phyloP scores from a whole-genome alignment of 2,329 filamentous ascomycete genomes.

The Biscogniauxia marginata region DNA sequence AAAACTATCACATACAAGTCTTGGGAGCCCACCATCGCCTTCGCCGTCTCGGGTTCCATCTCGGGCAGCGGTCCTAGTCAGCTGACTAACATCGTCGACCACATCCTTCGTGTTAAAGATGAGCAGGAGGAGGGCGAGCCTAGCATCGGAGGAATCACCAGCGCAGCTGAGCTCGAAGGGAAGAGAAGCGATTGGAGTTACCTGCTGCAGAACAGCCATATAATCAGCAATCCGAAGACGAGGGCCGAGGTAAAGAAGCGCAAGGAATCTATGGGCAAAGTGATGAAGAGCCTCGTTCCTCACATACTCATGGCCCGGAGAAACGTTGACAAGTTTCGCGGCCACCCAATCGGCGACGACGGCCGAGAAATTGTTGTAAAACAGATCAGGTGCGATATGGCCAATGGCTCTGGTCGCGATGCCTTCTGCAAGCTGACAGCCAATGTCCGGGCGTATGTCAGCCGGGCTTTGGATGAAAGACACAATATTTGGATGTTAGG shows the following conservation, averaged over 20 bases:
- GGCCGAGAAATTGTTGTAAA: conserved; percentile 1
- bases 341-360: too few relatives aligned
- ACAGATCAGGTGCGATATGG: neutral
- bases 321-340: too few relatives aligned
- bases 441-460: conserved; percentile 1
- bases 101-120: too few relatives aligned
- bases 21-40: neutral
- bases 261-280: neutral
- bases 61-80: too few relatives aligned
- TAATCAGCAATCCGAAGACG: conserved; percentile 3
- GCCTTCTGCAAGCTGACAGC: conserved; percentile 5
- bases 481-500: neutral
- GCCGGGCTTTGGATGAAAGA: neutral
- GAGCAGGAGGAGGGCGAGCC: too few relatives aligned
- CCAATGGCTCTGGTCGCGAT: conserved; percentile 1
- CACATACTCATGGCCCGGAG: conserved; percentile 4
- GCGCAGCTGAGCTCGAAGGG: neutral
- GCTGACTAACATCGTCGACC: too few relatives aligned
- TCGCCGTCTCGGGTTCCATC: too few relatives aligned
- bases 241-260: conserved; percentile 3
- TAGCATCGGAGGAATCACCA: neutral
- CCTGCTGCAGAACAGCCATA: conserved; percentile 3
- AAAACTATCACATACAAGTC: conserved; percentile 1
- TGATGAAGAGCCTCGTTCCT: conserved; percentile 1
- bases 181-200: conserved; percentile 4